phyloP scores from a whole-genome alignment of 345 rosid species.

The Sonneratia caseolaris region DNA sequence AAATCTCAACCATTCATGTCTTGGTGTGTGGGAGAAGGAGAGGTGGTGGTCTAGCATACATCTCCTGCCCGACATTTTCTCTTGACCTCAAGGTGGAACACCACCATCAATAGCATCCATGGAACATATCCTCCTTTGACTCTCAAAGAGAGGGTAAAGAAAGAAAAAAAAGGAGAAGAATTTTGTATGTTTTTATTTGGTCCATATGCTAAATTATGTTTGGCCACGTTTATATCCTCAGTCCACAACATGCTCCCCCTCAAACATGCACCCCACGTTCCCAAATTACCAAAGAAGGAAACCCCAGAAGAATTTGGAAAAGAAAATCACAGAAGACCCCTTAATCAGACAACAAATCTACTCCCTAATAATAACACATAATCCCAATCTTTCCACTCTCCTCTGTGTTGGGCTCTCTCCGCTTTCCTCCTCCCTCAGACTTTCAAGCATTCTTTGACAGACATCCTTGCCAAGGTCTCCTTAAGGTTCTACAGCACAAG shows the following conservation, averaged over 20 bases:
- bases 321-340: background rate
- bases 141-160: background rate
- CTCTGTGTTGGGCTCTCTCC: background rate
- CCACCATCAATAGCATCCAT: background rate
- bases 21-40: background rate
- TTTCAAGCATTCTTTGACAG: background rate
- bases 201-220: background rate
- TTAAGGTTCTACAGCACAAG: background rate
- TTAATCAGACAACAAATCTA: background rate
- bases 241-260: background rate
- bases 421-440: background rate
- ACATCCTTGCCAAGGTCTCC: background rate
- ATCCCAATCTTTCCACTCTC: background rate
- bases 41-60: slow-evolving; percentile 8
- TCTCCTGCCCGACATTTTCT: slow-evolving; percentile 17
- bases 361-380: background rate
- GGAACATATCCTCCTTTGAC: background rate
- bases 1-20: background rate
- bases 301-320: background rate
- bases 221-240: background rate
- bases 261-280: slow-evolving; percentile 15
- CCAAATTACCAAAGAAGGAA: background rate
- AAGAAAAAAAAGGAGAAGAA: background rate
- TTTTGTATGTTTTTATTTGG: background rate
- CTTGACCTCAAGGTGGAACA: slow-evolving; percentile 3